Evolutionary conservation across 164 flowering plant genomes (phyloP), one percentile per base, ranked within the genome.

Genomic region (Vitis riparia): DNA sequence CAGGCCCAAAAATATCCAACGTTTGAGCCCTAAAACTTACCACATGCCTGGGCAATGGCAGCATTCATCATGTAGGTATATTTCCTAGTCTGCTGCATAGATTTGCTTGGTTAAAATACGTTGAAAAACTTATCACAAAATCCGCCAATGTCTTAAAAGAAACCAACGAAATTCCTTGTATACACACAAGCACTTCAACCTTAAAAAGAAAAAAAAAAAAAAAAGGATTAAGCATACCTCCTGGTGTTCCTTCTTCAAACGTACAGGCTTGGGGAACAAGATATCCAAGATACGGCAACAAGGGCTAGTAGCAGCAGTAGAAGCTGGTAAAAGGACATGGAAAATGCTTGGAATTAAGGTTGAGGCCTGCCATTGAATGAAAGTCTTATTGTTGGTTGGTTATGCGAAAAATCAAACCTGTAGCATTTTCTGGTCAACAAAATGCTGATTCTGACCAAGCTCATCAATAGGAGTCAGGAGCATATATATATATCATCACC

Each of bases 201-300:
- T 13, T 4, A 61, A 19, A 57, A 16, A 30, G 57, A 56, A 49
- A 57, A n/a, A 53, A 3, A 44, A 13, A 32, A 49, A n/a, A 17
- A 55, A 32, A n/a, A 12, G 19, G 29, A 37, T n/a, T 50, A 9
- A 32, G 67, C 13, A 27, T 84, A 92, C 99, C 3, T 77, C 79
- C 78, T 89, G 68, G 47, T 93, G 94, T 79, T 96, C 97, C 76
- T 72, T 81, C 85, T 93, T 93, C 85, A 96, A 76, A 62, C 93
- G 73, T 73, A 96, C 89, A 52, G 99, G 99, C 84, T 91, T 96
- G 58, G 99, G 99, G 52, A 96, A 56, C 49, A 96, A 32, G 44
- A 85, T 98, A 96, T 96, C 97, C 98, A 96, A 48, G 99, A 98
- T 17, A 96, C 97, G 75, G 98, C 77, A 69, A 96, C 87, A 64